phyloP scores from a whole-genome alignment of 495 filamentous ascomycete genomes.

The Aspergillus egyptiacus region DNA sequence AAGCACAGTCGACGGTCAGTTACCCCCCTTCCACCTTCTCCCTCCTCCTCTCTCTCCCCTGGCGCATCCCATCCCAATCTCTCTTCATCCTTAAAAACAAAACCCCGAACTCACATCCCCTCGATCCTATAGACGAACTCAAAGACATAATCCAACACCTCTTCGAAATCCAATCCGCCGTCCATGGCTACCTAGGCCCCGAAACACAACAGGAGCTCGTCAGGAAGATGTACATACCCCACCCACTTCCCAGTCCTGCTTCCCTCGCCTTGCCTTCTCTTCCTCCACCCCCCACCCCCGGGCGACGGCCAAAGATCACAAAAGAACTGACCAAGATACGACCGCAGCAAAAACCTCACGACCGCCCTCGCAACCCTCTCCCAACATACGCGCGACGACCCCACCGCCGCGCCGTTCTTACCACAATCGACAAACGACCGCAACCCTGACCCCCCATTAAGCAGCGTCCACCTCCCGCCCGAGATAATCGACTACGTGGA shows the following conservation, averaged over 20 bases:
- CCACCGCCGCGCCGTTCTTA: constrained; percentile 27
- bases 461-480: constrained; percentile 61
- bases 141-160: constrained; percentile 74
- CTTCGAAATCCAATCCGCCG: constrained; percentile 71
- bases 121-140: constrained; percentile 38
- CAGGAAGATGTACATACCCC: constrained; percentile 49
- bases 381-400: constrained; percentile 32
- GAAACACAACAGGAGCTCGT: constrained; percentile 56
- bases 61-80: background rate
- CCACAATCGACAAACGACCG: constrained; percentile 27
- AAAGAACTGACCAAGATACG: background rate
- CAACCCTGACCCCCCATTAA: constrained; percentile 41
- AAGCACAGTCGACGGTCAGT: constrained; percentile 47
- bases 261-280: too few species aligned
- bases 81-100: too few species aligned
- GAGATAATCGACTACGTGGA: constrained; percentile 94
- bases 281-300: constrained; percentile 12
- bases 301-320: background rate
- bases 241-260: constrained; percentile 13
- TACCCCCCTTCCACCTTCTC: background rate
- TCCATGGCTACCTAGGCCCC: constrained; percentile 63
- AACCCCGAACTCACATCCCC: background rate
- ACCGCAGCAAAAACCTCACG: constrained; percentile 40
- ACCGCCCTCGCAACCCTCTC: constrained; percentile 35
- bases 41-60: background rate